phyloP scores from a whole-genome alignment of 352 stramenopile species.

The Phytophthora citrophthora region DNA sequence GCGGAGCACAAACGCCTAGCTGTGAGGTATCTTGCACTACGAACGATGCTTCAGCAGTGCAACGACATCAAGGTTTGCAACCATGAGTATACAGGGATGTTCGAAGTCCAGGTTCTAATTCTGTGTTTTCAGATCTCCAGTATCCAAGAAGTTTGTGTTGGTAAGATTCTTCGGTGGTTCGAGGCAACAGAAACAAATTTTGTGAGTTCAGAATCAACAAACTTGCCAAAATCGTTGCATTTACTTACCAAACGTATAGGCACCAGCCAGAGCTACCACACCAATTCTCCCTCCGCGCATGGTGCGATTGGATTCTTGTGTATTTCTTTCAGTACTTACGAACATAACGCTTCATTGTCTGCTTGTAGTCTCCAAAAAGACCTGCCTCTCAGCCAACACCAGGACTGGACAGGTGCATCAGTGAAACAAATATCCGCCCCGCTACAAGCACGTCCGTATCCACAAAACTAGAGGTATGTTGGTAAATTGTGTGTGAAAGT shows the following conservation, averaged over 20 bases:
- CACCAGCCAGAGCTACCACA: constrained; percentile 32
- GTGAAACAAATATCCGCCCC: constrained; percentile 19
- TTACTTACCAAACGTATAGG: constrained; percentile 10
- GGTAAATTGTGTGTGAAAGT: not conserved
- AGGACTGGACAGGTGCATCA: constrained; percentile 30
- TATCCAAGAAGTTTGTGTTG: constrained; percentile 52
- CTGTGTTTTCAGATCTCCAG: constrained; percentile 43
- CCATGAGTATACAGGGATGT: not conserved
- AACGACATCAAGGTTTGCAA: constrained; percentile 51
- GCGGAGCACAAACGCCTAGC: constrained; percentile 56
- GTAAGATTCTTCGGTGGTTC: constrained; percentile 68
- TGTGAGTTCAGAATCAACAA: constrained; percentile 18
- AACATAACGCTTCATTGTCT: too few relatives aligned
- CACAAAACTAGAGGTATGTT: constrained; percentile 40
- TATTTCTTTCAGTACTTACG: not conserved
- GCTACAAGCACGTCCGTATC: constrained; percentile 4
- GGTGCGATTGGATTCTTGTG: constrained; percentile 32
- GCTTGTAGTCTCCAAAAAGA: constrained; percentile 57
- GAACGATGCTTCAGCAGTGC: constrained; percentile 63
- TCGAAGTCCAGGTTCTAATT: too few relatives aligned
- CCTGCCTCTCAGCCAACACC: not conserved
- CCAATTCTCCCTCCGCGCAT: constrained; percentile 64
- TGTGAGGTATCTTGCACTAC: constrained; percentile 60
- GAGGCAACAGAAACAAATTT: constrained; percentile 39
- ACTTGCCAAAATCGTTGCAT: not conserved